phyloP scores from a whole-genome alignment of 2,329 filamentous ascomycete genomes.

The Colletotrichum scovillei region DNA sequence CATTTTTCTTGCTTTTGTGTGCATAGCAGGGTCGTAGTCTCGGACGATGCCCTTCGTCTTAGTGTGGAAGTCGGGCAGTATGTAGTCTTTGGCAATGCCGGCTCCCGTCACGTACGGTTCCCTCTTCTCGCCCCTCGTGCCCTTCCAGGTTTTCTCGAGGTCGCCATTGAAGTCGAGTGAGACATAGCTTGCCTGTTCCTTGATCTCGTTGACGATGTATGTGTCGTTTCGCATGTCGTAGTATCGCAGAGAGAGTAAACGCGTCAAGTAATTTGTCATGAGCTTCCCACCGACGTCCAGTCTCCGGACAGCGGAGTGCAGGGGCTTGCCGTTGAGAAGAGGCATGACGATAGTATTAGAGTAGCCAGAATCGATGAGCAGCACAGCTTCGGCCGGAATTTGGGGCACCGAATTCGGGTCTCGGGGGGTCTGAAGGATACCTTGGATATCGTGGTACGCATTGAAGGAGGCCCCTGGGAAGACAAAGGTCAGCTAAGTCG shows the following conservation, averaged over 20 bases:
- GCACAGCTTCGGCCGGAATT: slow-evolving; percentile 80
- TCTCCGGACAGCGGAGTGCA: slow-evolving; percentile 84
- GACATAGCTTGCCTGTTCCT: slow-evolving; percentile 89
- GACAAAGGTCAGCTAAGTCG: neutral
- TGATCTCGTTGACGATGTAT: slow-evolving; percentile 95
- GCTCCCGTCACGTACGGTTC: slow-evolving; percentile 60
- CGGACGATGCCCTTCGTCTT: slow-evolving; percentile 74
- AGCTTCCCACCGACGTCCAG: slow-evolving; percentile 94
- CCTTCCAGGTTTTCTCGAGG: slow-evolving; percentile 87
- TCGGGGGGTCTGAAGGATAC: slow-evolving; percentile 72
- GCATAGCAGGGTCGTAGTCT: slow-evolving; percentile 78
- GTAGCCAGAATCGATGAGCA: slow-evolving; percentile 92
- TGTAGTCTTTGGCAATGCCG: slow-evolving; percentile 87
- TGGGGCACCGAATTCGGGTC: slow-evolving; percentile 54
- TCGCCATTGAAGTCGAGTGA: slow-evolving; percentile 80
- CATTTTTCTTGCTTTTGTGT: slow-evolving; percentile 62
- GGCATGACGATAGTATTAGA: slow-evolving; percentile 94
- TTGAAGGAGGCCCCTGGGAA: slow-evolving; percentile 76
- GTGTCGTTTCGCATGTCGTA: slow-evolving; percentile 97
- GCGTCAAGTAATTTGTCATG: slow-evolving; percentile 91
- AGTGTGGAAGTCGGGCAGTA: slow-evolving; percentile 82
- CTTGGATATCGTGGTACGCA: slow-evolving; percentile 82
- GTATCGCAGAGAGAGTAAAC: slow-evolving; percentile 88
- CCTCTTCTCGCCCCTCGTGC: slow-evolving; percentile 69
- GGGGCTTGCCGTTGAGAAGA: slow-evolving; percentile 80